phyloP scores from a whole-genome alignment of 345 rosid species.

The Eucalyptus urophylla region DNA sequence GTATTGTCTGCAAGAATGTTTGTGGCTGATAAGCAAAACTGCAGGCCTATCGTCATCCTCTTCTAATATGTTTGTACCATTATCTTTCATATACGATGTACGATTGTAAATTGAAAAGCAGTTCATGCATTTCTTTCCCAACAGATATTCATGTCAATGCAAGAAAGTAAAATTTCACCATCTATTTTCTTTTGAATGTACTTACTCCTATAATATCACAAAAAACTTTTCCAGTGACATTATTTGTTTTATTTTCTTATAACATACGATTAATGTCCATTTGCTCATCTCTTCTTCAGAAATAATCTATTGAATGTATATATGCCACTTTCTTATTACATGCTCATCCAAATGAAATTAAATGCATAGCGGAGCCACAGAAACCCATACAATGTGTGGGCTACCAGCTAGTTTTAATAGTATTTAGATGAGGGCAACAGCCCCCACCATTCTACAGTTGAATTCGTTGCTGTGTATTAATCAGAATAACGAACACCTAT shows the following conservation, averaged over 20 bases:
- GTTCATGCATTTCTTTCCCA: neutral
- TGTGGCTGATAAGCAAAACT: neutral
- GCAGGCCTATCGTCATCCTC: neutral
- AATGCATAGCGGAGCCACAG: neutral
- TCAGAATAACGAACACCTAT: neutral
- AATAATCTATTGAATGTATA: neutral
- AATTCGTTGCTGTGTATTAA: neutral
- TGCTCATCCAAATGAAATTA: neutral
- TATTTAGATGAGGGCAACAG: neutral
- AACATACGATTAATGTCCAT: neutral
- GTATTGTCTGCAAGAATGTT: neutral
- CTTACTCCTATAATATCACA: neutral
- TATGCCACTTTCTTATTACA: neutral
- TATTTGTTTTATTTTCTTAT: no score
- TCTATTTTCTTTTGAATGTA: neutral
- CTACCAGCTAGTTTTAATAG: neutral
- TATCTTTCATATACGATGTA: neutral
- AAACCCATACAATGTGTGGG: neutral
- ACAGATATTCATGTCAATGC: neutral
- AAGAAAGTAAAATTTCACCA: neutral
- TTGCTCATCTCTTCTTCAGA: neutral
- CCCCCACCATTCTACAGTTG: neutral
- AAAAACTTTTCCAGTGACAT: neutral
- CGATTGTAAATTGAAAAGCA: neutral
- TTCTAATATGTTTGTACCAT: neutral